These are phyloP conservation scores for Plasmodium vinckei DNA, from an alignment of 169 alveolate species.

Conservation along the genomic window DNA sequence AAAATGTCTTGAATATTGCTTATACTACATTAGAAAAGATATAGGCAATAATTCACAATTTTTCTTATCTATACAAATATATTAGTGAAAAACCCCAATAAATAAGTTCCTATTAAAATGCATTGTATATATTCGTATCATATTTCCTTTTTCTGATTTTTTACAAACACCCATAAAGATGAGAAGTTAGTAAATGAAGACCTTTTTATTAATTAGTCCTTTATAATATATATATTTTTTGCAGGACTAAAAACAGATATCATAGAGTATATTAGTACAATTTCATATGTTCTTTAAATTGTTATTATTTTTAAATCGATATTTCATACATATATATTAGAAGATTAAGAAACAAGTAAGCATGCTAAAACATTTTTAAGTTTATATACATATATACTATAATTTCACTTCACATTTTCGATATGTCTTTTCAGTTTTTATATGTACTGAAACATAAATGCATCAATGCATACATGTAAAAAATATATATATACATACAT, in stretches of 20 bases:
- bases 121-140: too few relatives aligned
- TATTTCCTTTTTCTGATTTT: not conserved
- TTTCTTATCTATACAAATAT: too few relatives aligned
- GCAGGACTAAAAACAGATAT: not conserved
- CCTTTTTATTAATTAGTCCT: not conserved
- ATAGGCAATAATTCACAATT: too few relatives aligned
- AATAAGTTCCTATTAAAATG: too few relatives aligned
- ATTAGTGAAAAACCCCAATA: too few relatives aligned
- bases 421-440: constrained; percentile 15
- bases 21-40: too few relatives aligned
- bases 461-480: constrained; percentile 2
- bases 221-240: constrained; percentile 9
- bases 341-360: constrained; percentile 26
- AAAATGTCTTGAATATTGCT: too few relatives aligned
- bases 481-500: constrained; percentile 24
- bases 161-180: not conserved
- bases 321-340: constrained; percentile 18
- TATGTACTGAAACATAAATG: constrained; percentile 51
- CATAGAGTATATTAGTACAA: not conserved
- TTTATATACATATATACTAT: not conserved
- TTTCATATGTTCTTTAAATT: constrained; percentile 53
- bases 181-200: not conserved
- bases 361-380: constrained; percentile 23
- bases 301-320: constrained; percentile 22
- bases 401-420: constrained; percentile 20